These are phyloP conservation scores for Infundibulicybe gibba DNA, from an alignment of 768 basidiomycete genomes.

Conservation along the genomic window DNA sequence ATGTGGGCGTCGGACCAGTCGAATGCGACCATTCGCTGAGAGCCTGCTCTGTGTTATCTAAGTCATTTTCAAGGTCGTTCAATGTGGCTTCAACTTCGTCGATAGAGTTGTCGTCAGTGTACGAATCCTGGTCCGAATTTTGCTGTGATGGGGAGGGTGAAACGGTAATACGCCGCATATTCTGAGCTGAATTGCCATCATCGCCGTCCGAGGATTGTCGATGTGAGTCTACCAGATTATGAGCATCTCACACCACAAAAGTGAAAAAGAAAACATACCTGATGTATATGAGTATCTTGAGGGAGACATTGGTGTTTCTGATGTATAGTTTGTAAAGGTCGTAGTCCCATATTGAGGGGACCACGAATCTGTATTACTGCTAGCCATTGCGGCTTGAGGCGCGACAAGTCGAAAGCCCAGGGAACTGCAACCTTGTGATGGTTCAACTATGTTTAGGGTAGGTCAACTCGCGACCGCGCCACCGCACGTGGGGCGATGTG, in stretches of 20 bases:
- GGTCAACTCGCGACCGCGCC: constrained; percentile 19
- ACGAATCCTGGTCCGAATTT: constrained; percentile 32
- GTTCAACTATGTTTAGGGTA: constrained; percentile 24
- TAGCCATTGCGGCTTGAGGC: constrained; percentile 24
- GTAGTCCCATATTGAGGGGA: constrained; percentile 63
- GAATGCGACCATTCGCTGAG: constrained; percentile 64
- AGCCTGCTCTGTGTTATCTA: constrained; percentile 62
- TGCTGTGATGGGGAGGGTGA: constrained; percentile 44
- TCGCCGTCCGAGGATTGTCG: constrained; percentile 46
- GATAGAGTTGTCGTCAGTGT: constrained; percentile 55
- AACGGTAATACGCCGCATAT: constrained; percentile 50
- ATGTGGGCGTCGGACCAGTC: constrained; percentile 36
- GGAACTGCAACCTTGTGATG: constrained; percentile 11
- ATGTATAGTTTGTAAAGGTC: constrained; percentile 48
- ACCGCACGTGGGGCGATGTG: constrained; percentile 12
- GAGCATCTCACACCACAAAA: not conserved
- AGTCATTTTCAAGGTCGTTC: constrained; percentile 61
- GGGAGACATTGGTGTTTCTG: constrained; percentile 54
- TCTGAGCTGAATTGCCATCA: constrained; percentile 32
- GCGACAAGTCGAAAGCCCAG: constrained; percentile 5
- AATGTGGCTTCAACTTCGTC: constrained; percentile 73
- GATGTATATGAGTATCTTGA: constrained; percentile 54
- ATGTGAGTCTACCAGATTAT: constrained; percentile 33
- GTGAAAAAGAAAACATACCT: constrained; percentile 31
- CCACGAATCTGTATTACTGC: constrained; percentile 44